phyloP scores from a whole-genome alignment of 2,329 filamentous ascomycete species.

The Aspergillus tamarii region DNA sequence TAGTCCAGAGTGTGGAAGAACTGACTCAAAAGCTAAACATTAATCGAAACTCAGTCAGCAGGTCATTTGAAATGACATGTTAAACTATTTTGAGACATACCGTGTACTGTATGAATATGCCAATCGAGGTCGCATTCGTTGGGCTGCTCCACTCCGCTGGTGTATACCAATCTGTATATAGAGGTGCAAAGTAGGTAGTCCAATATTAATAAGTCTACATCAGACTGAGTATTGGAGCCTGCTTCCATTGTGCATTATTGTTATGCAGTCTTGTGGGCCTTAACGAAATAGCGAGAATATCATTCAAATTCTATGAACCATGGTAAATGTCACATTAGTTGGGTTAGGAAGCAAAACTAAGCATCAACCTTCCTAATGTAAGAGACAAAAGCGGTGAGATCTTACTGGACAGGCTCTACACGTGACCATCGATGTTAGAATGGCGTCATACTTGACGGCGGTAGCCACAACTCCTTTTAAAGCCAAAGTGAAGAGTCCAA shows the following conservation, averaged over 20 bases:
- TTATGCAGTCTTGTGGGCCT: no score
- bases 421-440: neutral
- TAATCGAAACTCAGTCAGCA: conserved; percentile 1
- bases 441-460: neutral
- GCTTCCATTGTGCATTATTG: conserved; percentile 26
- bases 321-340: neutral
- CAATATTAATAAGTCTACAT: conserved; percentile 59
- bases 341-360: no score
- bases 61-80: neutral
- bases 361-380: neutral
- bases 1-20: conserved; percentile 46
- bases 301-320: neutral
- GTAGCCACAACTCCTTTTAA: neutral
- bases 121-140: conserved; percentile 25
- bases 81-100: conserved; percentile 25
- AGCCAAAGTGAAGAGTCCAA: neutral
- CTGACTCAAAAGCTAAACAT: conserved; percentile 45
- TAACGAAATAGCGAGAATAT: neutral
- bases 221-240: conserved; percentile 42
- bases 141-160: conserved; percentile 22
- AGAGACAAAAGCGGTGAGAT: neutral
- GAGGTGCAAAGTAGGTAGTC: conserved; percentile 58
- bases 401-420: neutral
- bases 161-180: conserved; percentile 46
- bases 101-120: conserved; percentile 27